Percentiles rank a stretch among this genome's conserved stretches.
phyloP scores from a whole-genome alignment of 495 filamentous ascomycete species.

The Xylaria bambusicola region DNA sequence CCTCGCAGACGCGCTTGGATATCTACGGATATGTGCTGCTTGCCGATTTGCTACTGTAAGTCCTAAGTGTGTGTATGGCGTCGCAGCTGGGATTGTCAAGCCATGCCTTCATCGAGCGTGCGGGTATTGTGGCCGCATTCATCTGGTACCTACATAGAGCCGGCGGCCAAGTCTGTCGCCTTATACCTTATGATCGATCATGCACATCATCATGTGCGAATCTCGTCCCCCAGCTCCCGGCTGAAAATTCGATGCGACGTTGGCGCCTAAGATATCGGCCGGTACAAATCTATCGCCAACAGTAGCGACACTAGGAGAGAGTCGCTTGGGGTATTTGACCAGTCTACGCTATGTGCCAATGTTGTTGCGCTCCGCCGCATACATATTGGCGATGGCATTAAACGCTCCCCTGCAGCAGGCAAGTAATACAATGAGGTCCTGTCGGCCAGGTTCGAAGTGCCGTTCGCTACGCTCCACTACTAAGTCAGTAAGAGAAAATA shows the following conservation, averaged over 20 bases:
- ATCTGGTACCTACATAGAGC: too few species aligned
- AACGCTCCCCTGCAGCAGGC: conserved; percentile 13
- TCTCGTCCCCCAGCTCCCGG: not conserved
- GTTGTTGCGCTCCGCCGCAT: conserved; percentile 10
- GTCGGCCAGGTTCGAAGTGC: not conserved
- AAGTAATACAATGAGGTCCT: not conserved
- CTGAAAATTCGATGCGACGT: conserved; percentile 17
- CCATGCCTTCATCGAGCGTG: too few species aligned
- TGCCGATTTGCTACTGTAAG: too few species aligned
- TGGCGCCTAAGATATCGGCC: conserved; percentile 3
- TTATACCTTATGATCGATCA: conserved; percentile 12
- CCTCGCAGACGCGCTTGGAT: too few species aligned
- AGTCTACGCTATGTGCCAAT: not conserved
- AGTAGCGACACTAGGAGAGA: not conserved
- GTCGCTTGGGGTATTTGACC: not conserved
- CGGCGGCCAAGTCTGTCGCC: too few species aligned
- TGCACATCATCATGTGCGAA: conserved; percentile 18
- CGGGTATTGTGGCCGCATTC: not conserved
- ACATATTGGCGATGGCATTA: not conserved
- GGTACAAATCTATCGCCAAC: not conserved
- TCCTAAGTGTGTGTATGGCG: too few species aligned
- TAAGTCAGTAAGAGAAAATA: too few species aligned
- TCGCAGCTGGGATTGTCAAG: too few species aligned
- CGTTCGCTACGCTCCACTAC: not conserved
- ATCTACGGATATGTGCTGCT: too few species aligned